Evolutionary conservation across 805 yeast species (phyloP).

Genomic region (Saccharomyces mikatae): DNA sequence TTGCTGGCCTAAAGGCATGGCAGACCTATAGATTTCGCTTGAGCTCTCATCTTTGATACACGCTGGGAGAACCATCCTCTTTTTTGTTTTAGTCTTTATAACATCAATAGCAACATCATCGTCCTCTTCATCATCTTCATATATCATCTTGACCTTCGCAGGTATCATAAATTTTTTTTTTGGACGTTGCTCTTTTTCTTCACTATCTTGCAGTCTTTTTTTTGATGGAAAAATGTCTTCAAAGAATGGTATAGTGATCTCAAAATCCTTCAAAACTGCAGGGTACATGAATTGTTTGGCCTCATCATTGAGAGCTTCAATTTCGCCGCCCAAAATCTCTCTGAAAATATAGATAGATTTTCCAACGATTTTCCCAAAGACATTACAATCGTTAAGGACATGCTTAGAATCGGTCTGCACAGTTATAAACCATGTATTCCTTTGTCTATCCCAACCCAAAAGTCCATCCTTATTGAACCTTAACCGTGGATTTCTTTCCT

Average conservation of each 20-base stretch:
- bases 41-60: conserved; percentile 1
- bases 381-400: conserved; percentile 35
- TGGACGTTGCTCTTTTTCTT: neutral
- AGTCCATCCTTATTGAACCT: conserved; percentile 46
- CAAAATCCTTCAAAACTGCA: conserved; percentile 34
- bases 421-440: conserved; percentile 36
- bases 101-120: conserved; percentile 22
- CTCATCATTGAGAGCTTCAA: conserved; percentile 28
- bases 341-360: conserved; percentile 46
- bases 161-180: conserved; percentile 19
- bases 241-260: conserved; percentile 43
- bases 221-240: conserved; percentile 30
- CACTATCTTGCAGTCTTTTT: neutral
- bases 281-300: conserved; percentile 46
- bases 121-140: conserved; percentile 35
- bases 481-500: conserved; percentile 46
- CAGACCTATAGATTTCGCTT: neutral
- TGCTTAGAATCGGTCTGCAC: conserved; percentile 42
- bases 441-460: conserved; percentile 41
- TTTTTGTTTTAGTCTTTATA: conserved; percentile 18
- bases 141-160: conserved; percentile 29
- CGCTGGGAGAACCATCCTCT: conserved; percentile 9
- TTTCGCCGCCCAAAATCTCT: conserved; percentile 42
- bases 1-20: neutral
- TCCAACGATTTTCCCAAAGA: conserved; percentile 54